Conservation (phyloP, 2,329 filamentous ascomycete genomes). For the Colletotrichum gloeosporioides region DNA sequence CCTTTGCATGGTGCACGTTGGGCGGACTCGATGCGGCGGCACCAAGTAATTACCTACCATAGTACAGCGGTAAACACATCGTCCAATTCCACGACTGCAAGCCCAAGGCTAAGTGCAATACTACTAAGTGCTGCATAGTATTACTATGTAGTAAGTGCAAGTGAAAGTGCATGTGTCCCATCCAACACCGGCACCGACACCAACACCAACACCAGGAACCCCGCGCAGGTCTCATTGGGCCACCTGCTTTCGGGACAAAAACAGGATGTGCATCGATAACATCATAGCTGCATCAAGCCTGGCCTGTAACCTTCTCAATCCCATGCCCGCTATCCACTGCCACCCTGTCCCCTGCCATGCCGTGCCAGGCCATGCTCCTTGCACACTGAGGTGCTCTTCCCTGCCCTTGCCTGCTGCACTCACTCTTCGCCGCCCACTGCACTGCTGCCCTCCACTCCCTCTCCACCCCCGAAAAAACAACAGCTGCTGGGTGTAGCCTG, state of each 20-base stretch:
- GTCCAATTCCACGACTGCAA: neutral
- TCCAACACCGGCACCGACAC: neutral
- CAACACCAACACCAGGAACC: neutral
- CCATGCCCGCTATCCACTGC: neutral
- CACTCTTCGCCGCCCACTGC: neutral
- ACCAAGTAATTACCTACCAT: neutral
- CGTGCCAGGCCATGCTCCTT: neutral
- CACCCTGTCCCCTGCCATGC: neutral
- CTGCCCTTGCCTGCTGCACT: neutral
- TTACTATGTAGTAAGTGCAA: too few species aligned
- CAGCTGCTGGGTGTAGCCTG: neutral
- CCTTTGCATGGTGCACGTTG: neutral
- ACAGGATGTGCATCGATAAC: conserved; percentile 21
- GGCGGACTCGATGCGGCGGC: neutral
- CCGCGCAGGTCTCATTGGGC: conserved; percentile 17
- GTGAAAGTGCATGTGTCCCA: neutral
- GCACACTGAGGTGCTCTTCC: neutral
- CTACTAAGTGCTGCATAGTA: too few species aligned
- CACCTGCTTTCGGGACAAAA: conserved; percentile 11
- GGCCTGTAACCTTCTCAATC: neutral
- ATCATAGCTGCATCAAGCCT: conserved; percentile 23
- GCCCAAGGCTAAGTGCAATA: neutral
- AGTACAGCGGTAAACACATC: neutral
- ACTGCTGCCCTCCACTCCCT: neutral
- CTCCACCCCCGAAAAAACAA: neutral